Conservation (phyloP, 2,329 filamentous ascomycete species). For the Talaromyces sp. region DNA sequence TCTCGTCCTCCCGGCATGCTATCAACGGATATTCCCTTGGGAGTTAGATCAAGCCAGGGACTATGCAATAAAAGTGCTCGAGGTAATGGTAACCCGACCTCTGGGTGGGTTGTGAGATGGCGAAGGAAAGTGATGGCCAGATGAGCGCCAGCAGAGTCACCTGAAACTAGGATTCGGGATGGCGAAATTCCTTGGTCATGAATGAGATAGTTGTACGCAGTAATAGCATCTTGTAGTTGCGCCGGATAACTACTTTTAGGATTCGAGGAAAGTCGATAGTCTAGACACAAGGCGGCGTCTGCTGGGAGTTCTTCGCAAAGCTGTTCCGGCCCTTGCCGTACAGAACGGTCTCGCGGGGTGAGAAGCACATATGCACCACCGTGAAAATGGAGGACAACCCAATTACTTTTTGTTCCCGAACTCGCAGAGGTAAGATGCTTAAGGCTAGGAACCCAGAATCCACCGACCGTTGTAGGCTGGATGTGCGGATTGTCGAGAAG, state of each 20-base stretch:
- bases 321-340: neutral
- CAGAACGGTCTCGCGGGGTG: neutral
- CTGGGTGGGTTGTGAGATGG: conserved; percentile 17
- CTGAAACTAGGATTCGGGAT: conserved; percentile 21
- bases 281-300: conserved; percentile 9
- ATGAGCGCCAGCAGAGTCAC: conserved; percentile 23
- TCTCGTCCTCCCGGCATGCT: neutral
- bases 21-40: neutral
- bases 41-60: conserved; percentile 8
- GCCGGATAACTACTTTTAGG: conserved; percentile 21
- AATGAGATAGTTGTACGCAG: conserved; percentile 21
- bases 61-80: conserved; percentile 1
- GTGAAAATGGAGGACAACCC: conserved; percentile 2
- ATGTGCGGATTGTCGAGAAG: neutral
- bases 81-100: neutral
- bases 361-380: conserved; percentile 2
- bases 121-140: conserved; percentile 21
- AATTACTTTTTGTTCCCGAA: neutral
- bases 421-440: neutral
- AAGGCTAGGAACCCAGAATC: conserved; percentile 3
- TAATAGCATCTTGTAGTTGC: conserved; percentile 22
- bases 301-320: conserved; percentile 7
- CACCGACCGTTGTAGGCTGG: neutral
- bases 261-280: conserved; percentile 22
- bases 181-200: conserved; percentile 19